Percentiles rank a stretch among this genome's conserved stretches.
Conservation (phyloP, 805 yeast genomes). For the Lachancea dasiensis region DNA sequence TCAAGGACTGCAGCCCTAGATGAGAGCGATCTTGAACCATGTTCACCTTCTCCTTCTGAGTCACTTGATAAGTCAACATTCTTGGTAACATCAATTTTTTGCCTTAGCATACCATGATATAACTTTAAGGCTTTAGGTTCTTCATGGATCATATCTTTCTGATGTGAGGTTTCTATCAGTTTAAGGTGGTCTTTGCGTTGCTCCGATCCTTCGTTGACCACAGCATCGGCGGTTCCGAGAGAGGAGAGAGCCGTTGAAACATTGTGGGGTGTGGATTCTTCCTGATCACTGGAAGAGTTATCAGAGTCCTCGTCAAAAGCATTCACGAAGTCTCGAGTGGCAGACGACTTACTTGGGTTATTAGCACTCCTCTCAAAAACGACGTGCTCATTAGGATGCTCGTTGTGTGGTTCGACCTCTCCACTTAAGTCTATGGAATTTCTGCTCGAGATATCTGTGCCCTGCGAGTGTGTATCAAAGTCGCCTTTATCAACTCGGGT, state of each 20-base stretch:
- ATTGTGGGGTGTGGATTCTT: not conserved
- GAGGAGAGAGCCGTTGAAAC: not conserved
- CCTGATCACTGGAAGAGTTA: not conserved
- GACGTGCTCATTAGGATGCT: too few relatives aligned
- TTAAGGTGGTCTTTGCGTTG: too few relatives aligned
- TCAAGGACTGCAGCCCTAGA: conserved; percentile 35
- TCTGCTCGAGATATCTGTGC: too few relatives aligned
- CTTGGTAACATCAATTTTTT: not conserved
- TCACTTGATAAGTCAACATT: conserved; percentile 15
- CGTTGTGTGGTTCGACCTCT: too few relatives aligned
- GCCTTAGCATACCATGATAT: not conserved
- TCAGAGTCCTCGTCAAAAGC: conserved; percentile 5
- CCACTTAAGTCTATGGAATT: too few relatives aligned
- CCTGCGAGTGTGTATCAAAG: too few relatives aligned
- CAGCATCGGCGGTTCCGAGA: not conserved
- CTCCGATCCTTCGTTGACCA: not conserved
- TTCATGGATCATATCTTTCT: not conserved
- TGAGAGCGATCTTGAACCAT: conserved; percentile 15
- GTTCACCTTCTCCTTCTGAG: conserved; percentile 16
- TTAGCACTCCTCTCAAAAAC: too few relatives aligned
- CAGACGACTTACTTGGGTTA: not conserved
- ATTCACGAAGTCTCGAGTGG: conserved; percentile 1
- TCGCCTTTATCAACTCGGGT: too few relatives aligned
- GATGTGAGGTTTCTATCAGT: not conserved
- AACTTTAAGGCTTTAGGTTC: not conserved